Evolutionary conservation across 2,329 filamentous ascomycete genomes (phyloP).

Genomic region (Trichoderma sp.): DNA sequence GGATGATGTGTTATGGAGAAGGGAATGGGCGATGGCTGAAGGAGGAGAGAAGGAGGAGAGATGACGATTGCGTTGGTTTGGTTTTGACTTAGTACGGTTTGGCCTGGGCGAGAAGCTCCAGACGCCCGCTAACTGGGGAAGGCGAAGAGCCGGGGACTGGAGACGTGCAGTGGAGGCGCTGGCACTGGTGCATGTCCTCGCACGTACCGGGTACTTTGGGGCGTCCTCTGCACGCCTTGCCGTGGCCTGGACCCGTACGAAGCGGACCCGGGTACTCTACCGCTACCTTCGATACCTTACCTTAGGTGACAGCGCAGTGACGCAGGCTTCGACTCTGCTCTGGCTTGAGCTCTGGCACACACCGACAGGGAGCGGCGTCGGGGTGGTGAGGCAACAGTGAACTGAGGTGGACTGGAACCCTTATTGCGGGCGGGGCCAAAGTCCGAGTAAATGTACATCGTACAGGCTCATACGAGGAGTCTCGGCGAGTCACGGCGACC

Average conservation of each 20-base stretch:
- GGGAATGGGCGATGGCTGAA: conserved; percentile 15
- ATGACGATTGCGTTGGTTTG: conserved; percentile 29
- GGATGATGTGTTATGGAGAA: conserved; percentile 4
- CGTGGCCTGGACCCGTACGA: too few relatives aligned
- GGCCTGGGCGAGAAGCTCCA: conserved; percentile 21
- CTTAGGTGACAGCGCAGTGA: conserved; percentile 18
- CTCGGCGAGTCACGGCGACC: conserved; percentile 7
- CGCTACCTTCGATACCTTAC: too few relatives aligned
- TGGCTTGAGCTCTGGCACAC: conserved; percentile 1
- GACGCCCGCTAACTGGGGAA: conserved; percentile 24
- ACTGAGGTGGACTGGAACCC: not conserved
- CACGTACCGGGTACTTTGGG: not conserved
- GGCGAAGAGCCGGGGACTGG: conserved; percentile 10
- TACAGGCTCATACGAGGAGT: not conserved
- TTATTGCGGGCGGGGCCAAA: conserved; percentile 5
- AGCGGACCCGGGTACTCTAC: too few relatives aligned
- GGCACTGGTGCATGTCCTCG: conserved; percentile 2
- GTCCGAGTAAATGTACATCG: too few relatives aligned
- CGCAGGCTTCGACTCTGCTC: conserved; percentile 16
- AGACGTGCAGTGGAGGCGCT: not conserved
- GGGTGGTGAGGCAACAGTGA: conserved; percentile 15
- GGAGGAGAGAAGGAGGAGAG: conserved; percentile 31
- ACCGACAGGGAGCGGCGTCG: conserved; percentile 11
- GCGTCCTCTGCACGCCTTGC: too few relatives aligned
- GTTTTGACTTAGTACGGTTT: too few relatives aligned